Conservation (phyloP, 2,329 filamentous ascomycete genomes). For the Blumeriella jaapii region DNA sequence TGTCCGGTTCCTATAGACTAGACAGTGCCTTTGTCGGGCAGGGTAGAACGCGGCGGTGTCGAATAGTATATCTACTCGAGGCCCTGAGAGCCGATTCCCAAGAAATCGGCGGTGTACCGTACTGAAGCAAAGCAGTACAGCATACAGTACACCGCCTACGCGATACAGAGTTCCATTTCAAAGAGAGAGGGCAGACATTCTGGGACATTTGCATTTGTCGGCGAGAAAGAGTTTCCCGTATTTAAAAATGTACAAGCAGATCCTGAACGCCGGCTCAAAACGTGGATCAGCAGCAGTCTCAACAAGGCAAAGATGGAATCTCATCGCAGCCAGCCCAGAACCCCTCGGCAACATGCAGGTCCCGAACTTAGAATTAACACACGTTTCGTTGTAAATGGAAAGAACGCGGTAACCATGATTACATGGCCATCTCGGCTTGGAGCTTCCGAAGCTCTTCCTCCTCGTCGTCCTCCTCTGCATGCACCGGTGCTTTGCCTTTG, state of each 20-base stretch:
- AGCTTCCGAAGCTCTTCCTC: constrained; percentile 88
- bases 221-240: constrained; percentile 12
- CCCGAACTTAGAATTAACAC: constrained; percentile 17
- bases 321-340: constrained; percentile 17
- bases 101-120: no score
- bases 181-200: neutral
- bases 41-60: no score
- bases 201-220: constrained; percentile 3
- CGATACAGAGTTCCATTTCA: no score
- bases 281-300: constrained; percentile 17
- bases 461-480: constrained; percentile 76
- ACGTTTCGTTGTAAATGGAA: constrained; percentile 13
- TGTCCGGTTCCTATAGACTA: no score
- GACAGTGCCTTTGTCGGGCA: no score
- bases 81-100: no score
- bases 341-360: constrained; percentile 22
- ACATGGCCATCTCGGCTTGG: constrained; percentile 97
- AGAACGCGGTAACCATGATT: constrained; percentile 21
- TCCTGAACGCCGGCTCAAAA: constrained; percentile 22
- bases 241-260: constrained; percentile 19
- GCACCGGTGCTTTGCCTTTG: constrained; percentile 38
- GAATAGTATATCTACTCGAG: no score
- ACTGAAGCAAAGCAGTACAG: no score
- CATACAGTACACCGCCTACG: no score
- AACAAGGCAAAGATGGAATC: constrained; percentile 11